Conservation (phyloP, 2,329 filamentous ascomycete species). For the Neonectria faginata region DNA sequence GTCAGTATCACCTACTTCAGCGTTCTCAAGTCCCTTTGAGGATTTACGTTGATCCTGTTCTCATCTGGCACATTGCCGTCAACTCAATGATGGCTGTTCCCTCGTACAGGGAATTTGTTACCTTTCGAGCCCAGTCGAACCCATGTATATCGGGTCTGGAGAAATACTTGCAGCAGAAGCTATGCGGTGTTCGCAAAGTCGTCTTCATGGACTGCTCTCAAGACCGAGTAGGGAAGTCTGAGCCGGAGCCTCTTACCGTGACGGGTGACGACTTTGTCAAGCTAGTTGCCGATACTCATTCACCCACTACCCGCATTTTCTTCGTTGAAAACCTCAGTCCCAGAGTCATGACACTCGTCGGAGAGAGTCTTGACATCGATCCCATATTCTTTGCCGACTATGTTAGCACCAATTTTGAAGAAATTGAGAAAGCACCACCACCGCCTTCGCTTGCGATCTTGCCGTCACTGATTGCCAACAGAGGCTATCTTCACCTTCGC, state of each 20-base stretch:
- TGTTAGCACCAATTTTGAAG: conserved; percentile 30
- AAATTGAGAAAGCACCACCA: conserved; percentile 33
- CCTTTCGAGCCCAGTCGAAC: neutral
- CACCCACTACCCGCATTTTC: no score
- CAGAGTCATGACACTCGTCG: conserved; percentile 22
- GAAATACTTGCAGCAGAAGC: neutral
- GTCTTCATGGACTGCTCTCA: neutral
- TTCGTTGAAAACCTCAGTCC: conserved; percentile 35
- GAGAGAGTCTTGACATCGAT: conserved; percentile 32
- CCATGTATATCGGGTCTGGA: neutral
- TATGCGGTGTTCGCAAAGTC: neutral
- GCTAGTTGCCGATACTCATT: no score
- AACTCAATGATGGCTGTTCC: no score
- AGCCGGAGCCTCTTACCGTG: no score
- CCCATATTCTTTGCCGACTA: conserved; percentile 38
- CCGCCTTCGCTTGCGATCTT: conserved; percentile 34
- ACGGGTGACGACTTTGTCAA: no score
- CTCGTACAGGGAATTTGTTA: conserved; percentile 5
- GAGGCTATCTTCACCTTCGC: conserved; percentile 33
- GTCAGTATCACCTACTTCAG: no score
- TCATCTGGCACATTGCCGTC: no score
- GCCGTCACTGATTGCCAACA: conserved; percentile 29
- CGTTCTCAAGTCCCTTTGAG: no score
- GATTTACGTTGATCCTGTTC: no score
- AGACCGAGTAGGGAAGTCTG: no score